phyloP scores from a whole-genome alignment of 768 basidiomycete genomes.

The Brasilioporus rufonigricans region DNA sequence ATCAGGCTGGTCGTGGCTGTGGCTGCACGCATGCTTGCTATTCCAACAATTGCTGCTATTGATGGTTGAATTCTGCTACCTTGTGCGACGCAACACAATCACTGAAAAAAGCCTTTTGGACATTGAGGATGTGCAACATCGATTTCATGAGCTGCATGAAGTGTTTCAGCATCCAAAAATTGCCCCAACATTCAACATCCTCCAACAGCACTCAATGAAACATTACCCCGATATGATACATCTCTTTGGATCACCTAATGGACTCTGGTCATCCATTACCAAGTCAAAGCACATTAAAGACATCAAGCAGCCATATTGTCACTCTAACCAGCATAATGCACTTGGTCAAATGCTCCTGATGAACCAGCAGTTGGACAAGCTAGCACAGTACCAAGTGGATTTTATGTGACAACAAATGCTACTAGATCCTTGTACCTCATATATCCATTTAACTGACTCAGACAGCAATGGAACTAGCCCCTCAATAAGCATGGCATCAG shows the following conservation, averaged over 20 bases:
- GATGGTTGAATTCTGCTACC: no score
- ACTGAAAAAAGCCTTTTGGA: no score
- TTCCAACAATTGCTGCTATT: no score
- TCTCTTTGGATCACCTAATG: neutral
- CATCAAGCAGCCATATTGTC: neutral
- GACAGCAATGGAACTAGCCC: no score
- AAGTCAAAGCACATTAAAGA: constrained; percentile 2
- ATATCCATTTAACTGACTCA: no score
- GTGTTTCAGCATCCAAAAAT: neutral
- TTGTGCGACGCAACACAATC: no score
- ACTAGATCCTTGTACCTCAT: no score
- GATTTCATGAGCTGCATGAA: neutral
- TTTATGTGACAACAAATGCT: no score
- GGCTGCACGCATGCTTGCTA: no score
- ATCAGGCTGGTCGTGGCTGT: no score
- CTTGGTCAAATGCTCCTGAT: neutral
- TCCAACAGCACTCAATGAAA: neutral
- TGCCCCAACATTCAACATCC: neutral
- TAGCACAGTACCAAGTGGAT: neutral
- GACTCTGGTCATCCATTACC: neutral
- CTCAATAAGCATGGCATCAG: no score
- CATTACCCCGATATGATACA: neutral
- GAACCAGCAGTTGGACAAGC: neutral
- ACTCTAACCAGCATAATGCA: neutral
- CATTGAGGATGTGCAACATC: no score